Conservation (phyloP, 306 rosid genomes). For the Leucaena leucocephala region DNA sequence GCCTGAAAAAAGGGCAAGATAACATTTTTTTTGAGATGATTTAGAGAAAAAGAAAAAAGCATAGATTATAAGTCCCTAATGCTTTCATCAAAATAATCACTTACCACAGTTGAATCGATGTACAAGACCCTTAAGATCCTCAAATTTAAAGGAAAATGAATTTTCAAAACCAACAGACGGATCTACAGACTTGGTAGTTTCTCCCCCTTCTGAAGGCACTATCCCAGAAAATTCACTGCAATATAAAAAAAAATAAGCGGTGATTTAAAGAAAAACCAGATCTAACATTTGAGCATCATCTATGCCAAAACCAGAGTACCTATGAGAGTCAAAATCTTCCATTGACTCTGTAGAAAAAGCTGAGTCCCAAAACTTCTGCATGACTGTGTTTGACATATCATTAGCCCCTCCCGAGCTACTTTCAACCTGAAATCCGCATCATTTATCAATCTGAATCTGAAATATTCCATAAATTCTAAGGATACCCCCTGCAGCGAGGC, state of each 20-base stretch:
- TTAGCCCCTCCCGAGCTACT: conserved; percentile 75
- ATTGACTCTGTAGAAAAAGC: conserved; percentile 76
- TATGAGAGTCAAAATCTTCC: conserved; percentile 84
- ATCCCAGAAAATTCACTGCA: conserved; percentile 81
- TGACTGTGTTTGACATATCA: conserved; percentile 82
- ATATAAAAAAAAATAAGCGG: conserved; percentile 26
- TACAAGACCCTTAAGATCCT: conserved; percentile 75
- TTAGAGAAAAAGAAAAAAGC: too few species aligned
- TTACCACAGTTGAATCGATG: conserved; percentile 85
- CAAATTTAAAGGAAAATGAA: conserved; percentile 80
- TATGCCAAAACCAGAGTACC: conserved; percentile 48
- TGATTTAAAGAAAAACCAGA: conserved; percentile 34
- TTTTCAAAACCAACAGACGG: conserved; percentile 71
- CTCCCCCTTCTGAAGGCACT: conserved; percentile 71
- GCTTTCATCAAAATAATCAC: conserved; percentile 36
- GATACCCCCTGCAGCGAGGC: not conserved
- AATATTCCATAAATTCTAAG: not conserved
- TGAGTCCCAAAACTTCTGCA: conserved; percentile 98
- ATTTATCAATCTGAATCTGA: not conserved
- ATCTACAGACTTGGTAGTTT: conserved; percentile 49
- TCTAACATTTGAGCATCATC: conserved; percentile 14
- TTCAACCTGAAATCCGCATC: conserved; percentile 58
- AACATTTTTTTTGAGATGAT: not conserved
- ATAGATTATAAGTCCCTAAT: conserved; percentile 1
- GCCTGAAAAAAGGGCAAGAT: conserved; percentile 50